Percentiles rank a stretch among this genome's conserved stretches.
Conservation (phyloP, 129 eudicot species). For the Flaveria ramosissima region DNA sequence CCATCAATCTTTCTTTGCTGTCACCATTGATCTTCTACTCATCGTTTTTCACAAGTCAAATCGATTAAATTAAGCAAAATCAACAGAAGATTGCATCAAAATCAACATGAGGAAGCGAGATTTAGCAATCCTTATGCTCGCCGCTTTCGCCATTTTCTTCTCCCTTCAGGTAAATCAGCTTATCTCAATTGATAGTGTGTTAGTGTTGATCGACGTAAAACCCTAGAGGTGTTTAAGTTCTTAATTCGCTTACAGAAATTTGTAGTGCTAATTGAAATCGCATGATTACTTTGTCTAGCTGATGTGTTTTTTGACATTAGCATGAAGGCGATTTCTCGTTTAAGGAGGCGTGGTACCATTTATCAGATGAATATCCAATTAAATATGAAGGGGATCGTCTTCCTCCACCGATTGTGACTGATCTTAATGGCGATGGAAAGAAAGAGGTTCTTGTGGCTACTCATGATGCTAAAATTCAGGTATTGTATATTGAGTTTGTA, state of each 20-base stretch:
- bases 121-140: constrained; percentile 90
- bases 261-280: constrained; percentile 6
- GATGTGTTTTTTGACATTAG: constrained; percentile 33
- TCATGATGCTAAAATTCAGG: constrained; percentile 97
- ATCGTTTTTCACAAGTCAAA: constrained; percentile 8
- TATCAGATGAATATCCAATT: constrained; percentile 87
- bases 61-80: constrained; percentile 22
- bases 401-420: constrained; percentile 91
- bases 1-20: not conserved
- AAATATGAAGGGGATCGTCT: constrained; percentile 91
- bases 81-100: constrained; percentile 14
- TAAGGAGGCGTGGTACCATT: constrained; percentile 95
- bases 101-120: constrained; percentile 90
- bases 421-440: constrained; percentile 95
- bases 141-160: constrained; percentile 95
- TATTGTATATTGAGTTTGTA: constrained; percentile 17
- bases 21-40: constrained; percentile 19
- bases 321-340: constrained; percentile 95
- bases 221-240: not conserved
- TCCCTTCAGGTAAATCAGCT: constrained; percentile 67
- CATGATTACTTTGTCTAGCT: constrained; percentile 11
- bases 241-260: not conserved
- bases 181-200: not conserved
- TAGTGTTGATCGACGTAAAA: constrained; percentile 25
- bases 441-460: constrained; percentile 91